These are phyloP conservation scores for Aspergillus caelatus DNA, from an alignment of 2,329 filamentous ascomycete genomes.

Conservation along the genomic window DNA sequence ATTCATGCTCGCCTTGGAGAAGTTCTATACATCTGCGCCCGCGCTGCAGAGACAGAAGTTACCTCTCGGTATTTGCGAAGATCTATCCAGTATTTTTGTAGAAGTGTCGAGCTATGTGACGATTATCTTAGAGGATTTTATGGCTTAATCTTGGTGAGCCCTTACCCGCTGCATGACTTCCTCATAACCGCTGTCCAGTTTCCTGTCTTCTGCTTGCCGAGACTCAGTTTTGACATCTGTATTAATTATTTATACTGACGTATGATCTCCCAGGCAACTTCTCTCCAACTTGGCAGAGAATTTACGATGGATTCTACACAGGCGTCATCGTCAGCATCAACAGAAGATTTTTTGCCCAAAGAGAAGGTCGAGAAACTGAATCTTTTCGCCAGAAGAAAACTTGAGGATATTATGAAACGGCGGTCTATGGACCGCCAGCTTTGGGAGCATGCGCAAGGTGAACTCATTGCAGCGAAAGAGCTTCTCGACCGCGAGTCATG, in stretches of 20 bases:
- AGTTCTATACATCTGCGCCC: conserved; percentile 69
- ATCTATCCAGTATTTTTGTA: conserved; percentile 80
- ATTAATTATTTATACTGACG: neutral
- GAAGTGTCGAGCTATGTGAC: conserved; percentile 91
- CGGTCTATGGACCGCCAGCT: conserved; percentile 32
- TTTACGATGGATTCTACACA: conserved; percentile 14
- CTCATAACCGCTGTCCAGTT: neutral
- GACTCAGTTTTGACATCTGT: neutral
- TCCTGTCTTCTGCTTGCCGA: neutral
- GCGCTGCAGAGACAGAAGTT: conserved; percentile 39
- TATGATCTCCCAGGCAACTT: conserved; percentile 28
- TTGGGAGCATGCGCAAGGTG: conserved; percentile 38
- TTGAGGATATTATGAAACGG: conserved; percentile 40
- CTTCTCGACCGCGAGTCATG: conserved; percentile 34
- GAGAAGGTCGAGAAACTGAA: conserved; percentile 37
- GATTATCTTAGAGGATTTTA: conserved; percentile 92
- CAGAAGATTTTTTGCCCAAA: conserved; percentile 20
- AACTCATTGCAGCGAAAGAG: conserved; percentile 46
- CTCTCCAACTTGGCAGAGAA: conserved; percentile 26
- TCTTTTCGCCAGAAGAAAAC: conserved; percentile 38
- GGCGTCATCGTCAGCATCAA: conserved; percentile 11
- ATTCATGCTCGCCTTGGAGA: conserved; percentile 88
- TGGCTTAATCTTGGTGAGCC: conserved; percentile 75
- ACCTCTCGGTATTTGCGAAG: conserved; percentile 62
- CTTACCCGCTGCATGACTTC: neutral